phyloP scores from a whole-genome alignment of 2,329 filamentous ascomycete genomes.

The Nigrospora sphaerica region DNA sequence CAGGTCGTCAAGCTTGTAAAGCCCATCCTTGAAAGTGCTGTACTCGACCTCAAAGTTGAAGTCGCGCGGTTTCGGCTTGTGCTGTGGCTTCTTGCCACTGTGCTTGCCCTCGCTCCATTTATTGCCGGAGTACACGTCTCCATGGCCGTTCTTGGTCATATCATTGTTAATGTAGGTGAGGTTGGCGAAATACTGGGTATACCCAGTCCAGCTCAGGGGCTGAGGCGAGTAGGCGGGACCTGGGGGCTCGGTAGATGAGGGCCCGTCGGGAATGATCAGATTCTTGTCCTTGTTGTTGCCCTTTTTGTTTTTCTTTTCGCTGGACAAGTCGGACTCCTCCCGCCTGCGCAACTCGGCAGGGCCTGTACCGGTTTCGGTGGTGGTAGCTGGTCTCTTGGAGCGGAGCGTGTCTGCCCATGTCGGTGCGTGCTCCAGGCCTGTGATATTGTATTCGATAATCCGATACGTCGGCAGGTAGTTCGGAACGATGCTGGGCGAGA shows the following conservation, averaged over 20 bases:
- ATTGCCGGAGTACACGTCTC: conserved; percentile 19
- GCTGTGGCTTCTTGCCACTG: conserved; percentile 47
- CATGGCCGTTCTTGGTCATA: conserved; percentile 28
- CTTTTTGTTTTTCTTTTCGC: conserved; percentile 33
- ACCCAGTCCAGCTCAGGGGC: conserved; percentile 68
- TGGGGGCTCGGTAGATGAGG: conserved; percentile 64
- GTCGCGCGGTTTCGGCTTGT: conserved; percentile 49
- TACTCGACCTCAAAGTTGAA: conserved; percentile 83
- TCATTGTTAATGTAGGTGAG: conserved; percentile 84
- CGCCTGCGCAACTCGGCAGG: conserved; percentile 13
- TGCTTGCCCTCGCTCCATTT: conserved; percentile 61
- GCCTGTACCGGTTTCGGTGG: conserved; percentile 10
- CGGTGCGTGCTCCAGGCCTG: conserved; percentile 55
- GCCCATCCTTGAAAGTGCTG: conserved; percentile 67
- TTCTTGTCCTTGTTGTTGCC: conserved; percentile 52
- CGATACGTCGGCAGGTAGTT: conserved; percentile 86
- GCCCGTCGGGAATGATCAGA: conserved; percentile 61
- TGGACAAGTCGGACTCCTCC: neutral
- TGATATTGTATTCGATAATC: conserved; percentile 93
- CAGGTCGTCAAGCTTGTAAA: conserved; percentile 72
- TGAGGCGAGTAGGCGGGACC: conserved; percentile 90
- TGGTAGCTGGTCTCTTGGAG: conserved; percentile 19
- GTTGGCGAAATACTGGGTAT: conserved; percentile 90
- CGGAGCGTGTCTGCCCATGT: conserved; percentile 30
- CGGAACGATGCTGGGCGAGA: conserved; percentile 83